Percentiles rank a stretch among this genome's conserved stretches.
Conservation (phyloP, 768 basidiomycete genomes). For the Lentinus tigrinus region DNA sequence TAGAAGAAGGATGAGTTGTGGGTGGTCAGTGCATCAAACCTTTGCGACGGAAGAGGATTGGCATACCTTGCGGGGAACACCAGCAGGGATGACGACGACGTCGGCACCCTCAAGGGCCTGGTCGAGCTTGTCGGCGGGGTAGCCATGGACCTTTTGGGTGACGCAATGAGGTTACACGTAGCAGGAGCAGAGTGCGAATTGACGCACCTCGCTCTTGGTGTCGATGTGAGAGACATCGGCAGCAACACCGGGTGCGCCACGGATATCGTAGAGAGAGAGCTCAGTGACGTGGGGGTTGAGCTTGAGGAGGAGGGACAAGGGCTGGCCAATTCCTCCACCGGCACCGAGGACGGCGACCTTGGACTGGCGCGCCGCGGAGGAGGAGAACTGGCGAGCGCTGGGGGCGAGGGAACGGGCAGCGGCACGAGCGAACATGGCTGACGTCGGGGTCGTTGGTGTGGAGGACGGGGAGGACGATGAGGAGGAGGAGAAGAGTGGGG, state of each 20-base stretch:
- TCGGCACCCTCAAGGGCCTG: constrained; percentile 86
- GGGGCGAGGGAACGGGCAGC: constrained; percentile 56
- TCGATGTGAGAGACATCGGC: constrained; percentile 97
- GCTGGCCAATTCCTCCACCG: constrained; percentile 98
- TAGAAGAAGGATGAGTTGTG: constrained; percentile 33
- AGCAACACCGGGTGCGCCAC: constrained; percentile 94
- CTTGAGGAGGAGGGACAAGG: constrained; percentile 92
- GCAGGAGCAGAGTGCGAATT: not conserved
- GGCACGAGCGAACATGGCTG: constrained; percentile 63
- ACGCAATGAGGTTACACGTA: not conserved
- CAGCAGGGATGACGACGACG: constrained; percentile 97
- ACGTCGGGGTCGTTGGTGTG: constrained; percentile 12
- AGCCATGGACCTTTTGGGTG: constrained; percentile 66
- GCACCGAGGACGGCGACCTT: constrained; percentile 98
- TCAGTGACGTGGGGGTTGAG: constrained; percentile 85
- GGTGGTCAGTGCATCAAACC: constrained; percentile 25
- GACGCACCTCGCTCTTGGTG: constrained; percentile 70
- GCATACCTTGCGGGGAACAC: constrained; percentile 94
- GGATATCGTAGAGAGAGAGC: constrained; percentile 90
- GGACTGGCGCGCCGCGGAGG: constrained; percentile 65
- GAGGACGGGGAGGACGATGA: constrained; percentile 5
- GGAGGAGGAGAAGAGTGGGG: constrained; percentile 2
- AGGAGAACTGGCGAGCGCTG: constrained; percentile 71
- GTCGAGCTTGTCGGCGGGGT: constrained; percentile 83
- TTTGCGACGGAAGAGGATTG: not conserved